A percentile compares a stretch with the other conserved stretches of the same genome.
Conservation (phyloP, 2,329 filamentous ascomycete genomes). For the Penicillium crustosum region DNA sequence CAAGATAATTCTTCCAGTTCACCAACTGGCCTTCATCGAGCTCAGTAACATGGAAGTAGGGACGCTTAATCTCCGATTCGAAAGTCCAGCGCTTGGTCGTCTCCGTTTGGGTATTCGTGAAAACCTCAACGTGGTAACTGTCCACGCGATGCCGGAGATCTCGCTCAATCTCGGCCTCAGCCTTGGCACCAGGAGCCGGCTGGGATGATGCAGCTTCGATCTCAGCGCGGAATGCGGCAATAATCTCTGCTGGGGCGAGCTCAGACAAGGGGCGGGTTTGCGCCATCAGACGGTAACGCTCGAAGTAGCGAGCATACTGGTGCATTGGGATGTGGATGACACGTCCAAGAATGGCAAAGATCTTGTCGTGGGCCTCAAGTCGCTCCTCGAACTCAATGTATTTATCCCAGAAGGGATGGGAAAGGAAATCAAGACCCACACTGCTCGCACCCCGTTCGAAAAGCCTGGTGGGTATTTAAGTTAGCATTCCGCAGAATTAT, state of each 20-base stretch:
- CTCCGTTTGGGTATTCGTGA: constrained; percentile 78
- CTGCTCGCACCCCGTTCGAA: constrained; percentile 85
- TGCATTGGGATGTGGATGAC: constrained; percentile 91
- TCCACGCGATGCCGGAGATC: constrained; percentile 80
- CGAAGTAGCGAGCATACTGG: constrained; percentile 92
- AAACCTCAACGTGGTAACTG: constrained; percentile 74
- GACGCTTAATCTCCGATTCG: constrained; percentile 90
- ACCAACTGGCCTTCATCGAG: constrained; percentile 78
- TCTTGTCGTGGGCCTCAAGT: constrained; percentile 76
- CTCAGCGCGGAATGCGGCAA: constrained; percentile 69
- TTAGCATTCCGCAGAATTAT: constrained; percentile 39
- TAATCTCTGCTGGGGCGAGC: constrained; percentile 66
- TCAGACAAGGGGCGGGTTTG: constrained; percentile 71
- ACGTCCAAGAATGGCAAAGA: constrained; percentile 79
- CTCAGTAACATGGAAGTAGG: constrained; percentile 95
- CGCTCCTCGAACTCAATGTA: constrained; percentile 97
- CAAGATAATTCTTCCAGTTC: constrained; percentile 95
- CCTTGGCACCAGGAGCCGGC: constrained; percentile 49
- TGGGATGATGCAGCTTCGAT: constrained; percentile 58
- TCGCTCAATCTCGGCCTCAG: constrained; percentile 77
- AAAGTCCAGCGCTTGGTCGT: constrained; percentile 93
- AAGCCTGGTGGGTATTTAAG: constrained; percentile 58
- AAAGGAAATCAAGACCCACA: constrained; percentile 89
- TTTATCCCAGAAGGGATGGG: constrained; percentile 98
- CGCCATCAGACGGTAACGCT: constrained; percentile 78